These are phyloP conservation scores for Penicillium subrubescens DNA, from an alignment of 495 filamentous ascomycete species.

Conservation along the genomic window DNA sequence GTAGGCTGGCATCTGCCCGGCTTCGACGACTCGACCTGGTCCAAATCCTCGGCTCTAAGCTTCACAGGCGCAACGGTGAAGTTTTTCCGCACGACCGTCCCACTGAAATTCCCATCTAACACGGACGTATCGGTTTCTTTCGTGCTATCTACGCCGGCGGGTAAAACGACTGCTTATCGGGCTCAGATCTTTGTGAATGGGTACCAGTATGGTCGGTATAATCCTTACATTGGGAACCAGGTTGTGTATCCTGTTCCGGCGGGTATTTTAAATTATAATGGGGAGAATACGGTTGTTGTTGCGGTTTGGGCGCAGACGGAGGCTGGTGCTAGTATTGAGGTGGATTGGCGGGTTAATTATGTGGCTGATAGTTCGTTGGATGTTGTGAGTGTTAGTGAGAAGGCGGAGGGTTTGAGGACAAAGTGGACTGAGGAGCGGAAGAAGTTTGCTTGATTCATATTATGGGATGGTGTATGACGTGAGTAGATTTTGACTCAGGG, in stretches of 20 bases:
- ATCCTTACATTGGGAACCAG: conserved; percentile 54
- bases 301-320: conserved; percentile 53
- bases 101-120: conserved; percentile 48
- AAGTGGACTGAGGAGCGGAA: conserved; percentile 38
- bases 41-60: conserved; percentile 41
- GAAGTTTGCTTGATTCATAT: conserved; percentile 26
- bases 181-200: conserved; percentile 50
- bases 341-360: conserved; percentile 44
- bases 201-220: conserved; percentile 55
- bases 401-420: conserved; percentile 36
- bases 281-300: conserved; percentile 48
- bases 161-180: conserved; percentile 31
- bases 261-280: conserved; percentile 49
- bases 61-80: conserved; percentile 48
- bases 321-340: conserved; percentile 37
- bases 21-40: conserved; percentile 52
- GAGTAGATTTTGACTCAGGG: not conserved
- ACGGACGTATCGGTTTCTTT: conserved; percentile 52
- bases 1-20: conserved; percentile 67
- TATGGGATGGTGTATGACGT: not conserved
- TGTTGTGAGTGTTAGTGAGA: conserved; percentile 40
- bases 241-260: conserved; percentile 52
- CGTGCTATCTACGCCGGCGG: conserved; percentile 31
- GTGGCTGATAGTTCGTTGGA: conserved; percentile 44
- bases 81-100: conserved; percentile 62